Base-by-base conservation (phyloP, 2,329 filamentous ascomycete species). In the Colletotrichum cereale region DNA sequence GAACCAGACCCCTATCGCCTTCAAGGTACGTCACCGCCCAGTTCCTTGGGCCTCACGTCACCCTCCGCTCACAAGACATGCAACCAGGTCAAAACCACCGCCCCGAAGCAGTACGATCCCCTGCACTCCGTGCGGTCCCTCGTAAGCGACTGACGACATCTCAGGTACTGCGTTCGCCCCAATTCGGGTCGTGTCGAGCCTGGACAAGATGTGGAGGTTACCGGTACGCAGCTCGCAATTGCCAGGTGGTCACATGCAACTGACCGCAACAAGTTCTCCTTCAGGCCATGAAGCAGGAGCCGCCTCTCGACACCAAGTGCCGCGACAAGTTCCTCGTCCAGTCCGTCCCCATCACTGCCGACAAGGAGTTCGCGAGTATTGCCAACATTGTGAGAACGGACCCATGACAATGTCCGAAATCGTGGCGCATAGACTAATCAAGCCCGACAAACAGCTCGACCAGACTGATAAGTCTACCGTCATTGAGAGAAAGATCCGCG, bases 301-400 rank as follows among this genome's bases (percentile, higher is more conserved):
- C 96, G 67, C 89, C 95, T 26, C 82, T 87, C 69, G 95, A 97
- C 80, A 91, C 93, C 73, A 95, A 94, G 82, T 99, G 96, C 86
- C 92, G 94, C 82, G 96, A 98, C 88, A 98, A 98, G 86, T 98
- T 98, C 83, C 89, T 98, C 66, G 96, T 98, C 44, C 96, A 98
- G 84, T 97, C 95, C 34, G 93, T 97, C 60, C 87, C 91, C 62
- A 93, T 98, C 75, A 92, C 92, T 29, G 87, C 91, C 74, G 93
- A 97, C 79, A 93, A 95, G 84, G 94, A 97, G 78, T 94, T 93
- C 77, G 87, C 88, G 71, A 97, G 92, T 79, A 90, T 97, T 73
- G 88, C 91, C 60, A 73, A 71, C 55, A 66, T 76, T 73, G 75
- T 77, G 63, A 77, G 73, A 75, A 77, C 72, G 79, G 56, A 66